A percentile compares a stretch with the other conserved stretches of the same genome.
phyloP scores from a whole-genome alignment of 164 flowering plant genomes.

The Paratinospora sagittata region DNA sequence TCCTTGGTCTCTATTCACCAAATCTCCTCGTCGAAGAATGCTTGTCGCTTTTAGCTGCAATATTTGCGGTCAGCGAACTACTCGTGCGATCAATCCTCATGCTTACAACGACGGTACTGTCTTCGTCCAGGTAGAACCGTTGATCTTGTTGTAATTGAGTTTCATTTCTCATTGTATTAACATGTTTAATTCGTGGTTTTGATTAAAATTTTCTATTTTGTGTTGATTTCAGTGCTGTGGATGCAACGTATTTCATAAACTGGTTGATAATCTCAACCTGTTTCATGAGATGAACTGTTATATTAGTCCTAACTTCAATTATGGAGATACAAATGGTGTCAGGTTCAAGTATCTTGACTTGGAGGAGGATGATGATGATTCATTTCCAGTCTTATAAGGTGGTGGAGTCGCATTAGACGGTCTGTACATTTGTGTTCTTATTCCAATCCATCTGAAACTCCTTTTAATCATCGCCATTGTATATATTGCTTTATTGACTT shows the following conservation, averaged over 20 bases:
- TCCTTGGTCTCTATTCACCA: slow-evolving; percentile 95
- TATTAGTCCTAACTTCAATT: slow-evolving; percentile 62
- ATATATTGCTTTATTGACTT: slow-evolving; percentile 11
- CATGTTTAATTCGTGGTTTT: background rate
- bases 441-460: background rate
- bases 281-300: slow-evolving; percentile 92
- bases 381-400: slow-evolving; percentile 38
- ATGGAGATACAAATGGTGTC: slow-evolving; percentile 32
- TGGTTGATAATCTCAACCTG: slow-evolving; percentile 89
- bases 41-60: slow-evolving; percentile 91
- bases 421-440: slow-evolving; percentile 19
- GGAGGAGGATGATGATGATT: slow-evolving; percentile 42
- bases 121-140: slow-evolving; percentile 66
- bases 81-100: slow-evolving; percentile 92
- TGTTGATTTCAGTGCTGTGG: slow-evolving; percentile 65
- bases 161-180: background rate
- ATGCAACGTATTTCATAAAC: slow-evolving; percentile 86
- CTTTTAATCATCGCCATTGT: slow-evolving; percentile 11
- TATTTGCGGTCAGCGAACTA: slow-evolving; percentile 87
- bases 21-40: slow-evolving; percentile 85
- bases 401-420: slow-evolving; percentile 3
- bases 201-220: slow-evolving; percentile 3
- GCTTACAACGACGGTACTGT: slow-evolving; percentile 96
- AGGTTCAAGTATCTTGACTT: slow-evolving; percentile 55
- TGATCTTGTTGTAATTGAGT: background rate